These are phyloP conservation scores for Coniochaeta sp. DNA, from an alignment of 2,329 filamentous ascomycete species.

Conservation along the genomic window DNA sequence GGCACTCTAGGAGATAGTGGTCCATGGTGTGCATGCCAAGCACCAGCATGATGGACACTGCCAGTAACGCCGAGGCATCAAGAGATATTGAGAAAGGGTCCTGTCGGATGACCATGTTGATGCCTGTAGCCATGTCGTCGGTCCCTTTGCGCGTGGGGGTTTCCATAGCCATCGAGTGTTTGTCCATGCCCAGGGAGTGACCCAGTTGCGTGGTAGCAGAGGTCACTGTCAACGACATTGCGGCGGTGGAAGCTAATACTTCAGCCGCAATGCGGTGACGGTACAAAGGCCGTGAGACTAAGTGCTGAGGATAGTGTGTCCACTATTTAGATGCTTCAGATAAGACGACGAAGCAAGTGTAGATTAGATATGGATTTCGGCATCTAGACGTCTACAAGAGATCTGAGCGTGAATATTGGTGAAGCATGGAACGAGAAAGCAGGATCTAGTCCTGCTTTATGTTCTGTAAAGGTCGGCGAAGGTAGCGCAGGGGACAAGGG, in stretches of 20 bases:
- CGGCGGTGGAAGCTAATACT: slow-evolving; percentile 1
- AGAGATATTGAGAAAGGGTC: slow-evolving; percentile 46
- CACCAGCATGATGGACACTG: slow-evolving; percentile 36
- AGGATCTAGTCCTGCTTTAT: background rate
- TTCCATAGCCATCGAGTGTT: background rate
- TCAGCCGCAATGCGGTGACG: background rate
- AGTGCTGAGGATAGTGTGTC: background rate
- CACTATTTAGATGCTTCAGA: background rate
- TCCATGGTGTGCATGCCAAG: slow-evolving; percentile 44
- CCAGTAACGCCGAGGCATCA: slow-evolving; percentile 39
- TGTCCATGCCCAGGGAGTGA: background rate
- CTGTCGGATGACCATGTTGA: slow-evolving; percentile 38
- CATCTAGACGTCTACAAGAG: background rate
- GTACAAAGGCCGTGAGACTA: background rate
- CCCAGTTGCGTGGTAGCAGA: background rate
- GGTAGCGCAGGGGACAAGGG: background rate
- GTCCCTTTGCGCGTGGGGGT: background rate
- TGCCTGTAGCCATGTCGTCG: background rate
- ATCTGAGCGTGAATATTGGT: background rate
- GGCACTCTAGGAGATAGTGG: slow-evolving; percentile 35
- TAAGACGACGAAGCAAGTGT: background rate
- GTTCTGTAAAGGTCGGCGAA: background rate
- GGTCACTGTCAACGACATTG: slow-evolving; percentile 1
- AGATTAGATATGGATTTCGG: background rate
- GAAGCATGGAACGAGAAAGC: background rate